Base-by-base conservation (phyloP, 2,329 filamentous ascomycete genomes). In the Chaetomiaceae sp. region DNA sequence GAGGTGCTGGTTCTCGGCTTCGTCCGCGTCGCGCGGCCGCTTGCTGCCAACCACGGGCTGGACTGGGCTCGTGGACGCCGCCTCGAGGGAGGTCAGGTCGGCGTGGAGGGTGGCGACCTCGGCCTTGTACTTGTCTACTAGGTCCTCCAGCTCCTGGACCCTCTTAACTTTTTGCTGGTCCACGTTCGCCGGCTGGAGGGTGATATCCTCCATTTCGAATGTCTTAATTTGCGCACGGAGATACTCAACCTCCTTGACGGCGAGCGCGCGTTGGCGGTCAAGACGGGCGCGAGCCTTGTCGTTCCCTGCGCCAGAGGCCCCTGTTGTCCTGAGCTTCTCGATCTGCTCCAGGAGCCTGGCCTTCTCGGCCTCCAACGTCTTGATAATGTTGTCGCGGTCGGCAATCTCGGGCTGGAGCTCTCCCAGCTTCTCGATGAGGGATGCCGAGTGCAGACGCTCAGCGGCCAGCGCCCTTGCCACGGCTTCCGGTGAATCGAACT, bases 161-260 rank as follows among this genome's bases (percentile, higher is more conserved):
- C 90, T 86, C 57, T 85, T 78, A 0, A 79, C 75, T 59, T 91
- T 92, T 19, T 83, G 79, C 60, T 87, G 81, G 64, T 99, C 89
- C 50, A 88, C 86, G 39, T 82, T 84, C 31, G 90, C 88, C 0
- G 89, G 83, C 51, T 92, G 84, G 72, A 96, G 88, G 0, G 91
- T 91, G 49, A 84, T 82, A 64, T 97, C 91, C 69, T 99, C 94
- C 0, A 83, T 81, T 64, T 97, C 89, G 56, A 95, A 87, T 0
- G 88, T 87, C 71, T 91, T 91, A 51, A 97, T 79, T 69, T 99
- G 94, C 0, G 90, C 92, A 20, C 94, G 88, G 6, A 99, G 79
- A 67, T 95, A 96, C 61, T 96, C 91, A 0, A 94, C 89, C 68
- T 99, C 95, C 66, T 96, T 96, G 22, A 90, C 79, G 0, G 91